These are phyloP conservation scores for Cryphonectria naterciae DNA, from an alignment of 2,329 filamentous ascomycete genomes.

Conservation along the genomic window DNA sequence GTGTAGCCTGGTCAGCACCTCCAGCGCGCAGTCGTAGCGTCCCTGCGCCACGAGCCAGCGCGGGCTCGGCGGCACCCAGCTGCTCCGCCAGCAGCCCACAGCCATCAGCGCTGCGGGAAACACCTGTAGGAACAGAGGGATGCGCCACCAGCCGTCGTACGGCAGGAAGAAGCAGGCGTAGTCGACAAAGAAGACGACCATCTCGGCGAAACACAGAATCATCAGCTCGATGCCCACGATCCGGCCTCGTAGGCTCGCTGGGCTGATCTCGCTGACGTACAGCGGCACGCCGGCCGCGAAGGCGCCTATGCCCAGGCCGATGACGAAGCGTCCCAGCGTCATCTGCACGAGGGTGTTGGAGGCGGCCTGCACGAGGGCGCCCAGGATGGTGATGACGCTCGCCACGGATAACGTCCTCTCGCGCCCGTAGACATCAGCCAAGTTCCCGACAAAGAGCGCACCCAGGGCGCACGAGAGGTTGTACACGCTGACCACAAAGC, in stretches of 20 bases:
- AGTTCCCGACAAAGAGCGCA: slow-evolving; percentile 36
- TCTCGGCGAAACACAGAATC: slow-evolving; percentile 39
- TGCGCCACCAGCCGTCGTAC: slow-evolving; percentile 39
- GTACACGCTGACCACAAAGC: slow-evolving; percentile 39
- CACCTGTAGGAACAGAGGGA: slow-evolving; percentile 35
- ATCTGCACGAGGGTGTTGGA: slow-evolving; percentile 30
- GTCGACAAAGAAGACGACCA: slow-evolving; percentile 39
- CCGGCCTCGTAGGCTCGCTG: slow-evolving; percentile 35
- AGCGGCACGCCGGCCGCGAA: slow-evolving; percentile 39
- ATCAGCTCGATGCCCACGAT: slow-evolving; percentile 38
- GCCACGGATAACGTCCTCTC: slow-evolving; percentile 38
- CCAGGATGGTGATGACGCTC: slow-evolving; percentile 28
- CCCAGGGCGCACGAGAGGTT: slow-evolving; percentile 39
- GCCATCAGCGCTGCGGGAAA: slow-evolving; percentile 35
- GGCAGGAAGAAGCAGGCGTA: slow-evolving; percentile 36
- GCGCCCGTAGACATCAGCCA: slow-evolving; percentile 37
- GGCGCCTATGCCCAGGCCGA: slow-evolving; percentile 38
- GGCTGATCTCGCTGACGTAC: slow-evolving; percentile 39
- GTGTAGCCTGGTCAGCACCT: slow-evolving; percentile 31
- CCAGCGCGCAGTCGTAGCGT: slow-evolving; percentile 31
- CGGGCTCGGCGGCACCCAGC: slow-evolving; percentile 31
- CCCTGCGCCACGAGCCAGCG: slow-evolving; percentile 31
- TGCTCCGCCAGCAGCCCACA: slow-evolving; percentile 29
- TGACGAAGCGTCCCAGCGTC: slow-evolving; percentile 35
- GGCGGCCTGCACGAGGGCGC: slow-evolving; percentile 21